Percentiles rank a stretch among this genome's conserved stretches.
Conservation (phyloP, 1,284 basidiomycete species). For the Lignosus rhinocerotis region DNA sequence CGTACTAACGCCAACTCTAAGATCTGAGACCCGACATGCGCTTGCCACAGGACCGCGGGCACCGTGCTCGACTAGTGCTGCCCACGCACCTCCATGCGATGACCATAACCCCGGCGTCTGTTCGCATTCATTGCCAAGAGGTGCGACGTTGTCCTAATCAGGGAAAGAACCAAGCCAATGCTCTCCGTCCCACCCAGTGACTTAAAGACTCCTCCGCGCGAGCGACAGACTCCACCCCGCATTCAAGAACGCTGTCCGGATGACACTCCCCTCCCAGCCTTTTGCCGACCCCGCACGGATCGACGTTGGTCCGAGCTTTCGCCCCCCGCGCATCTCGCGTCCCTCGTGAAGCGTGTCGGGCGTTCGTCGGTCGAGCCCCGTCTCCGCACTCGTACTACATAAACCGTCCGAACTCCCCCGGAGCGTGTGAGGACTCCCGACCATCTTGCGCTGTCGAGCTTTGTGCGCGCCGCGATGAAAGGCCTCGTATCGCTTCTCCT, state of each 20-base stretch:
- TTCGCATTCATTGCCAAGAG: background rate
- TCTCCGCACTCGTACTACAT: background rate
- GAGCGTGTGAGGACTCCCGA: background rate
- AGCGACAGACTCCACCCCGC: background rate
- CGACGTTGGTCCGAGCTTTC: slow-evolving; percentile 26
- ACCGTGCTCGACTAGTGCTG: background rate
- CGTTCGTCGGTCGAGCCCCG: slow-evolving; percentile 19
- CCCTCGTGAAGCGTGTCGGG: slow-evolving; percentile 17
- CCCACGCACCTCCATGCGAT: background rate
- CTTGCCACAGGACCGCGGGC: background rate
- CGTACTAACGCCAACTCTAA: background rate
- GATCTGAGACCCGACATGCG: background rate
- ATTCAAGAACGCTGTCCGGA: slow-evolving; percentile 4
- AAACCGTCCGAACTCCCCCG: background rate
- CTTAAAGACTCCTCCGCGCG: background rate
- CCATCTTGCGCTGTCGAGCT: slow-evolving; percentile 1
- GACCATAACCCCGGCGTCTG: background rate
- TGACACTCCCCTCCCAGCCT: slow-evolving; percentile 5
- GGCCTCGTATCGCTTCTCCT: slow-evolving; percentile 11
- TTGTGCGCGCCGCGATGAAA: slow-evolving; percentile 15
- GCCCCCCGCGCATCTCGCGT: slow-evolving; percentile 9
- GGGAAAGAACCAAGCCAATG: background rate
- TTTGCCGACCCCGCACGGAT: slow-evolving; percentile 17
- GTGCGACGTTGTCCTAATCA: background rate
- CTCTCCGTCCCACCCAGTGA: background rate